Conservation (phyloP, 192 early-diverging fungal species). For the Coemansia sp. region DNA sequence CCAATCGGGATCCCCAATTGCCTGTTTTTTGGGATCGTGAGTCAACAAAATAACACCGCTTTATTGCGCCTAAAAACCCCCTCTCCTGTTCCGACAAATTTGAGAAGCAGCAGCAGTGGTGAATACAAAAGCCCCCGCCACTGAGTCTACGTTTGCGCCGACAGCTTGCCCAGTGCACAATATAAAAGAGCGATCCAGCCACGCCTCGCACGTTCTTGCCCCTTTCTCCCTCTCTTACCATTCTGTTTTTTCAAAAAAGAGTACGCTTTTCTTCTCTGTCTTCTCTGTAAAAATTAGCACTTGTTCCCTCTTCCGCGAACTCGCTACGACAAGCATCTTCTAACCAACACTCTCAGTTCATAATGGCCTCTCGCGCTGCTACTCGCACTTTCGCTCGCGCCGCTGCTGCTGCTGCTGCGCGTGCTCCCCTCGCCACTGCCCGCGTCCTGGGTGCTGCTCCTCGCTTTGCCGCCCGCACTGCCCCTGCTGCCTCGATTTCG, state of each 20-base stretch:
- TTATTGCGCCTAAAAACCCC: background rate
- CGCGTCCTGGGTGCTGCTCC: constrained; percentile 49
- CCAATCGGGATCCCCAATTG: constrained; percentile 17
- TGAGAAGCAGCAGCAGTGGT: background rate
- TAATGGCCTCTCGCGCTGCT: constrained; percentile 51
- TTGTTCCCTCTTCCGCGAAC: constrained; percentile 3
- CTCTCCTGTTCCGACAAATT: background rate
- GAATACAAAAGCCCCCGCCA: background rate
- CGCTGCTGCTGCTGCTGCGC: constrained; percentile 40
- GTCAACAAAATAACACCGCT: constrained; percentile 21
- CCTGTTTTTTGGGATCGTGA: constrained; percentile 11
- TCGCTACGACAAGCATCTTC: background rate
- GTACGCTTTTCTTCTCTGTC: background rate
- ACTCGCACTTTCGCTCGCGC: constrained; percentile 47
- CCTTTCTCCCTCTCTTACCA: background rate
- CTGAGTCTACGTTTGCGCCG: background rate
- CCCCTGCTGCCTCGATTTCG: constrained; percentile 31
- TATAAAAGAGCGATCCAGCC: background rate
- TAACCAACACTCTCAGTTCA: constrained; percentile 6
- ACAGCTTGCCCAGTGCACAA: background rate
- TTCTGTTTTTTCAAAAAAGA: background rate
- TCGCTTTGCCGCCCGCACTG: constrained; percentile 48
- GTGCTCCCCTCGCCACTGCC: constrained; percentile 35
- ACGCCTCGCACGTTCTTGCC: background rate
- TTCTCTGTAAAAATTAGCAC: constrained; percentile 6